Conservation (phyloP, 2,329 filamentous ascomycete genomes). For the Raffaelea deltoideospora region DNA sequence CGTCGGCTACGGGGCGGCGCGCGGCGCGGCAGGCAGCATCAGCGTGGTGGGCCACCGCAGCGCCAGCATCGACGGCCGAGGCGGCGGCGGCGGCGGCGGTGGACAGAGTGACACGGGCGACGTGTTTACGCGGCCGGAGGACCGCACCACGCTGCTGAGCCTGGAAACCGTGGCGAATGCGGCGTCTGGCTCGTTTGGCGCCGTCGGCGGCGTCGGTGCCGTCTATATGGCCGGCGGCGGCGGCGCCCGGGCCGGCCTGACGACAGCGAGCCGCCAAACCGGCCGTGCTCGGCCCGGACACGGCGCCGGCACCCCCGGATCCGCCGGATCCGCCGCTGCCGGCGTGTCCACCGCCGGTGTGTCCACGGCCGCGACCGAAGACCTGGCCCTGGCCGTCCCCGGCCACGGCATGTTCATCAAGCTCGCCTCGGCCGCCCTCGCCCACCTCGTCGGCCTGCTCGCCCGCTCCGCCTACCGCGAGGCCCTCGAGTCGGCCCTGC, state of each 20-base stretch:
- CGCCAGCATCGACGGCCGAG: conserved; percentile 17
- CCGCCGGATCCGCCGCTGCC: too few species aligned
- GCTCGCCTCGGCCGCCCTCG: conserved; percentile 43
- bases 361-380: conserved; percentile 8
- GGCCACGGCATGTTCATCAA: conserved; percentile 53
- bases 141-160: conserved; percentile 40
- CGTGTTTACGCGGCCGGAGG: conserved; percentile 32
- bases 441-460: conserved; percentile 45
- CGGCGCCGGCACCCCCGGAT: conserved; percentile 21
- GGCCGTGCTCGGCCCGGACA: too few species aligned
- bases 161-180: conserved; percentile 48
- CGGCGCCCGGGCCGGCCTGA: conserved; percentile 23
- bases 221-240: conserved; percentile 48
- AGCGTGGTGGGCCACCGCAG: conserved; percentile 11
- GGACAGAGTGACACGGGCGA: conserved; percentile 13
- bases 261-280: too few species aligned
- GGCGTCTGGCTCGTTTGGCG: conserved; percentile 52
- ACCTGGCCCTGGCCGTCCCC: conserved; percentile 47
- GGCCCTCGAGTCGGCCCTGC: conserved; percentile 43
- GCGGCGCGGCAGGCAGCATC: conserved; percentile 2
- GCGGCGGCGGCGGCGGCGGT: not conserved
- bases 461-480: conserved; percentile 45
- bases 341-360: too few species aligned
- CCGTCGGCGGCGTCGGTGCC: conserved; percentile 53
- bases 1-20: conserved; percentile 27